Percentiles rank a stretch among this genome's conserved stretches.
Evolutionary conservation across 2,329 filamentous ascomycete genomes (phyloP).

Genomic region (Ophiostoma perfectum): DNA sequence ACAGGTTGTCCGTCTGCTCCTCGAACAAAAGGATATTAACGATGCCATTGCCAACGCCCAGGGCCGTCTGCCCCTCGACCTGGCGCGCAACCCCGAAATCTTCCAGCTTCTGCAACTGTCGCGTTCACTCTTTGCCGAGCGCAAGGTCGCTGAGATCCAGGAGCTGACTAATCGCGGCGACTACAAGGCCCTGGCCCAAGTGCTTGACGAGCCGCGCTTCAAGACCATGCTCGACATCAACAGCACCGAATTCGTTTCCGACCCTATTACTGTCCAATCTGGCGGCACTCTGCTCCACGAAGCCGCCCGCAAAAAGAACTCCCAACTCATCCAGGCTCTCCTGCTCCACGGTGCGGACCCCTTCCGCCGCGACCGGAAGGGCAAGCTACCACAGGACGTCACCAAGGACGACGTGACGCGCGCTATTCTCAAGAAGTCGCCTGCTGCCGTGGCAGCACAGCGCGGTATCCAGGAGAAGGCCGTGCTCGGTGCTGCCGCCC

Average conservation of each 20-base stretch:
- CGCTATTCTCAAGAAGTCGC: conserved; percentile 86
- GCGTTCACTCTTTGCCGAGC: conserved; percentile 82
- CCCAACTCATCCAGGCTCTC: conserved; percentile 80
- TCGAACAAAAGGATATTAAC: conserved; percentile 79
- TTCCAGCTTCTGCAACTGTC: conserved; percentile 92
- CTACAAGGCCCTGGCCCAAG: conserved; percentile 70
- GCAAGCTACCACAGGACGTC: conserved; percentile 90
- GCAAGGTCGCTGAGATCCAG: conserved; percentile 78
- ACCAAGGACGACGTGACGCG: conserved; percentile 90
- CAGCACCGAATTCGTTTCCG: conserved; percentile 78
- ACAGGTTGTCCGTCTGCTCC: conserved; percentile 72
- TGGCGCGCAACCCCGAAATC: conserved; percentile 87
- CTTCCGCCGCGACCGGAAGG: conserved; percentile 89
- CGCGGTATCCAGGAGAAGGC: conserved; percentile 95
- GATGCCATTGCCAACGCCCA: conserved; percentile 81
- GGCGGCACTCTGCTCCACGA: conserved; percentile 95
- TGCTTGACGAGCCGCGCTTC: conserved; percentile 78
- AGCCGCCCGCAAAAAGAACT: conserved; percentile 81
- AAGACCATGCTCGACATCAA: conserved; percentile 90
- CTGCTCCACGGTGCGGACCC: conserved; percentile 93
- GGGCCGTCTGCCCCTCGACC: conserved; percentile 78
- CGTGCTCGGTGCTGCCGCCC: conserved; percentile 71
- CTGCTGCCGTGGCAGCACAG: conserved; percentile 88
- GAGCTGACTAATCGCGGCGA: conserved; percentile 65
- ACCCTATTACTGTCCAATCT: conserved; percentile 66